Evolutionary conservation across 352 stramenopile genomes (phyloP), one percentile per base, ranked within the genome.

Genomic region (Phytophthora sp.): DNA sequence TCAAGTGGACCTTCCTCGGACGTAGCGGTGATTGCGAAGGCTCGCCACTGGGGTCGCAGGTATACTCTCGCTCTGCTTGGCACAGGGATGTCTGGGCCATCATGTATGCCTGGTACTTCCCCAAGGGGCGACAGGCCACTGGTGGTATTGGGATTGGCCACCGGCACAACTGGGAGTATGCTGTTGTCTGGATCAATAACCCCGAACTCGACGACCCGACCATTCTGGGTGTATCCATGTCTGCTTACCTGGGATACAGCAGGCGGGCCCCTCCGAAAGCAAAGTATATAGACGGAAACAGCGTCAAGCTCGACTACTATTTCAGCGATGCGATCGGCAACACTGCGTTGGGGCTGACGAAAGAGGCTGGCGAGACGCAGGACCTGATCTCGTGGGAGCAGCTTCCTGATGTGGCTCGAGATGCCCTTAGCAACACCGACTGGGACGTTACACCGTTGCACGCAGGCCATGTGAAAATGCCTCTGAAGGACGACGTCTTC

Each of bases 131-230:
- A 7, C n/a, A 20, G n/a, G n/a, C n/a, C n/a, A n/a, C n/a, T n/a
- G 6, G 18, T 8, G n/a, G 9, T 9, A 24, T 18, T 17, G 12
- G 9, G 17, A 18, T 24, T 11, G 56, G 63, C 20, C 56, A 72
- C 45, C 56, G 63, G 43, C 56, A 72, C 56, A 46, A 68, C 41
- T 73, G 64, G 64, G 50, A 62, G 41, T 45, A 62, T n/a, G 48
- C 34, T 23, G 38, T 73, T 21, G 41, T 73, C 21, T 61, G 53
- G 53, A 44, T 45, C 20, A 30, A 45, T 27, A 34, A 59, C 27
- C 35, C 35, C 8, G 35, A 6, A 5, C 28, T 42, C 46, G 28
- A 54, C 13, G 23, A 12, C 27, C 15, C 18, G 32, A 18, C 31
- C 0, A 45, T 45, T 38, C 30, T 32, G 9, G 18, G 6, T 17